A percentile compares a stretch with the other conserved stretches of the same genome.
These are phyloP conservation scores for Microcyclosporella mali DNA, from an alignment of 2,329 filamentous ascomycete species.

Conservation along the genomic window DNA sequence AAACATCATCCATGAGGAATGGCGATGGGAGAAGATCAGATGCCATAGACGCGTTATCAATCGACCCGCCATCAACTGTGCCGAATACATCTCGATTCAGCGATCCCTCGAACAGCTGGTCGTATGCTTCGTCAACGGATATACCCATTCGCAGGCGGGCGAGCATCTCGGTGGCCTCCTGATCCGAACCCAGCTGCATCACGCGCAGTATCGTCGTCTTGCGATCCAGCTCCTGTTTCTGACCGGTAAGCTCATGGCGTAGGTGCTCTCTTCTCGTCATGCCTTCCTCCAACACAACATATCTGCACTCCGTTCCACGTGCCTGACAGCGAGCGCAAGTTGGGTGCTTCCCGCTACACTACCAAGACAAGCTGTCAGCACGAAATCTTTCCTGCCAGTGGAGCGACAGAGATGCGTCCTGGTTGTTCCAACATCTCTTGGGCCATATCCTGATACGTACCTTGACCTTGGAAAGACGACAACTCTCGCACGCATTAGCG, in stretches of 20 bases:
- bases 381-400: too few relatives aligned
- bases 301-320: slow-evolving; percentile 11
- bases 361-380: too few relatives aligned
- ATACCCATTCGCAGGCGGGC: slow-evolving; percentile 20
- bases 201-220: slow-evolving; percentile 12
- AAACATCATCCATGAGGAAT: too few relatives aligned
- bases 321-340: slow-evolving; percentile 12
- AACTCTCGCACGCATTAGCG: neutral
- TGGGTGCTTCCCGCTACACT: slow-evolving; percentile 13
- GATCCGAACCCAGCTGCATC: slow-evolving; percentile 16
- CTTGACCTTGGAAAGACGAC: neutral
- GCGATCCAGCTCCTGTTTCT: slow-evolving; percentile 11
- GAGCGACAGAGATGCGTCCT: too few relatives aligned
- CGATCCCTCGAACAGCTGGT: neutral
- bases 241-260: slow-evolving; percentile 13
- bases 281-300: slow-evolving; percentile 21
- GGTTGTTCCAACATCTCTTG: too few relatives aligned
- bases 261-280: slow-evolving; percentile 21
- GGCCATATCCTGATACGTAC: neutral
- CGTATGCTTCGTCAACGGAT: slow-evolving; percentile 8
- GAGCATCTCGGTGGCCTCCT: slow-evolving; percentile 19
- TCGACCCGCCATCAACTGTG: too few relatives aligned
- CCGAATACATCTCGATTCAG: too few relatives aligned
- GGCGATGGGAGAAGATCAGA: too few relatives aligned
- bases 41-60: too few relatives aligned